Evolutionary conservation across 2,329 filamentous ascomycete species (phyloP).

Genomic region (Colletotrichum tamarilloi): DNA sequence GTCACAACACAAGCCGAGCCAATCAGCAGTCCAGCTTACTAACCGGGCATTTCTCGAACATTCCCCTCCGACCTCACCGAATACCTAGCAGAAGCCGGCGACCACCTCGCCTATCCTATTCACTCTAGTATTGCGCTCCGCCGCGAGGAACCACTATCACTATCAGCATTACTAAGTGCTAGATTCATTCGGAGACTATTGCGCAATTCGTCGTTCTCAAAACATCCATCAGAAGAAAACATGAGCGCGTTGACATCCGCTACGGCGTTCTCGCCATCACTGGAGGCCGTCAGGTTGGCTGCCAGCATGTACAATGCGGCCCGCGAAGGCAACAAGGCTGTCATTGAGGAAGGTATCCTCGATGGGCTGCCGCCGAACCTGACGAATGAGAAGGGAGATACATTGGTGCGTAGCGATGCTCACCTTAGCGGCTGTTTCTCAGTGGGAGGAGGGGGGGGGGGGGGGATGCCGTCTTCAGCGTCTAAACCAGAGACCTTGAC

Average conservation of each 20-base stretch:
- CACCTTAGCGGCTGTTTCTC: background rate
- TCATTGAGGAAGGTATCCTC: slow-evolving; percentile 70
- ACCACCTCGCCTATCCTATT: background rate
- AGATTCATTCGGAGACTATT: background rate
- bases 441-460: background rate
- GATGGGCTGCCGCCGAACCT: slow-evolving; percentile 76
- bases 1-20: background rate
- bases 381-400: slow-evolving; percentile 80
- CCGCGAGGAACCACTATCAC: background rate
- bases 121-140: background rate
- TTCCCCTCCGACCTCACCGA: slow-evolving; percentile 18
- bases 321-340: slow-evolving; percentile 65
- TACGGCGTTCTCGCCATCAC: slow-evolving; percentile 55
- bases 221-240: background rate
- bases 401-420: slow-evolving; percentile 59
- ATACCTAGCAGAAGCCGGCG: slow-evolving; percentile 5
- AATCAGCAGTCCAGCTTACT: slow-evolving; percentile 20
- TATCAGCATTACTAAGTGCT: slow-evolving; percentile 9
- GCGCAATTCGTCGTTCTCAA: background rate
- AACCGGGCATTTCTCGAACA: slow-evolving; percentile 28
- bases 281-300: slow-evolving; percentile 74
- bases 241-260: slow-evolving; percentile 33
- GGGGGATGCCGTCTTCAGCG: background rate
- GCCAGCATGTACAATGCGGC: slow-evolving; percentile 75
- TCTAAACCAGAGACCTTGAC: background rate